A percentile compares a stretch with the other conserved stretches of the same genome.
phyloP scores from a whole-genome alignment of 2,329 filamentous ascomycete genomes.

The Myotisia sp. region DNA sequence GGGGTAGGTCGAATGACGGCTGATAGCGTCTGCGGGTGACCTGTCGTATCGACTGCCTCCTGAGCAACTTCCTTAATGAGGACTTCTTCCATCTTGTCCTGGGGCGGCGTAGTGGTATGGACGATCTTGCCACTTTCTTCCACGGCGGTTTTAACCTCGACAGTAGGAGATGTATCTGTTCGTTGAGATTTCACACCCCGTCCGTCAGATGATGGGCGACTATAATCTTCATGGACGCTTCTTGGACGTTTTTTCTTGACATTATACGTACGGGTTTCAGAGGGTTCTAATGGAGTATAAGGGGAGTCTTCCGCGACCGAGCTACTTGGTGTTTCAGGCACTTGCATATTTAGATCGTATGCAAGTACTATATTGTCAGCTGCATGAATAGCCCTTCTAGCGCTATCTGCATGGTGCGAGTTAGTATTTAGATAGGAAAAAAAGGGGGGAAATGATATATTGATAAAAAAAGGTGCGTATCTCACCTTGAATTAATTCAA shows the following conservation, averaged over 20 bases:
- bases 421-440: background rate
- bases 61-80: slow-evolving; percentile 26
- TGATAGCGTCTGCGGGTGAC: slow-evolving; percentile 39
- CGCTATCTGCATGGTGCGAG: slow-evolving; percentile 42
- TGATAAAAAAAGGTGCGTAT: slow-evolving; percentile 1
- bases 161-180: slow-evolving; percentile 26
- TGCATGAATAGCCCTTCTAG: slow-evolving; percentile 55
- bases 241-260: slow-evolving; percentile 33
- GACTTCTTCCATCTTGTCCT: slow-evolving; percentile 21
- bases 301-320: slow-evolving; percentile 25
- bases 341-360: slow-evolving; percentile 60
- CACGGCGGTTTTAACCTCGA: slow-evolving; percentile 28
- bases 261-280: slow-evolving; percentile 26
- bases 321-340: slow-evolving; percentile 48
- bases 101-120: slow-evolving; percentile 22
- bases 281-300: slow-evolving; percentile 12
- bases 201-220: slow-evolving; percentile 22
- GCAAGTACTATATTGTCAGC: slow-evolving; percentile 64
- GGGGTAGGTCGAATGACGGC: slow-evolving; percentile 19
- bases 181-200: slow-evolving; percentile 21
- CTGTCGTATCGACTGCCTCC: slow-evolving; percentile 51
- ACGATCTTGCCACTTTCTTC: slow-evolving; percentile 31
- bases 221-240: slow-evolving; percentile 27
- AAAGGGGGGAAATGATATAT: background rate
- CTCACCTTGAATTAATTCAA: slow-evolving; percentile 54